Evolutionary conservation across 2,329 filamentous ascomycete genomes (phyloP), one percentile per base, ranked within the genome.

Genomic region (Trichoderma sp.): DNA sequence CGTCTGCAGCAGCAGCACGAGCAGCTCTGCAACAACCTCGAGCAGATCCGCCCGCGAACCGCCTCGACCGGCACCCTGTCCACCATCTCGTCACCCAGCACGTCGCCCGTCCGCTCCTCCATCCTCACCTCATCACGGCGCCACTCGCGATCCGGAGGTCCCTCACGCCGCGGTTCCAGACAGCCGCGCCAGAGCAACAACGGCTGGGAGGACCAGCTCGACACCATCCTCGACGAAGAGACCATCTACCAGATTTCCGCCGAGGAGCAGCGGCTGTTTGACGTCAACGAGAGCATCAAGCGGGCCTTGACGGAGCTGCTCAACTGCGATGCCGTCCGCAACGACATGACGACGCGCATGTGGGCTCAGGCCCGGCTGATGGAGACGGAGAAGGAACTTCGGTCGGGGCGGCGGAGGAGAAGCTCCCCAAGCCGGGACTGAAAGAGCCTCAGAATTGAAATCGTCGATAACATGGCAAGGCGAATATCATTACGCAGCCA

Each of bases 261-360:
- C 21, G 86, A 87, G 76, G 86, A 89, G 77, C 83, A 85, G 74
- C 86, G 84, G 73, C 83, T 89, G 12, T 87, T 83, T 65, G 83
- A 86, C 73, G 85, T 89, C 79, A 89, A 88, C 79, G 87, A 89
- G 79, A 84, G 86, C 75, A 88, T 90, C 81, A 90, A 90, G 81
- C 84, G 87, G 36, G 86, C 87, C 2, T 77, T 90, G 75, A 90
- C 88, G 6, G 88, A 89, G 78, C 84, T 90, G 15, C 84, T 90
- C 76, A 90, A 90, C 80, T 89, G 87, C 79, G 85, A 87, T 28
- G 81, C 84, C 47, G 86, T 89, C 18, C 86, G 87, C 56, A 80
- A 78, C 60, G 86, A 89, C 73, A 79, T 81, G 32, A 81, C 83
- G 1, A 86, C 88, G 77, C 86, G 88, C 62, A 87, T 84, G 73